These are phyloP conservation scores for Hippophae gyantsensis DNA, from an alignment of 306 rosid genomes.

Conservation along the genomic window DNA sequence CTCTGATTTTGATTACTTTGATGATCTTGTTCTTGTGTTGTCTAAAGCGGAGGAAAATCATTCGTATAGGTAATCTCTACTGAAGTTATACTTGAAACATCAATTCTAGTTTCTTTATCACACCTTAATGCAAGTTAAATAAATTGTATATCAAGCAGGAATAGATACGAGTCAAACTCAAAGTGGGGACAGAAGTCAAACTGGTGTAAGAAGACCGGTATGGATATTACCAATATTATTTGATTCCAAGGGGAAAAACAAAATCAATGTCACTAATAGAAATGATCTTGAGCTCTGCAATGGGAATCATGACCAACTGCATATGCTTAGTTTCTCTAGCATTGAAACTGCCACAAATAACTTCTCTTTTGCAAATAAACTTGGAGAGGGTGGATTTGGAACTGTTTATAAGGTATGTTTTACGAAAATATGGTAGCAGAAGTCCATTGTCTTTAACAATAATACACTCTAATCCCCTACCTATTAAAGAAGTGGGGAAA, in stretches of 20 bases:
- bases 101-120: neutral
- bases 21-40: slow-evolving; percentile 1
- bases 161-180: neutral
- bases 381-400: slow-evolving; percentile 27
- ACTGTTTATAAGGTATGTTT: slow-evolving; percentile 22
- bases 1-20: neutral
- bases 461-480: too few relatives aligned
- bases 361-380: slow-evolving; percentile 20
- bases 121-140: neutral
- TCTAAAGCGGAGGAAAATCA: slow-evolving; percentile 9
- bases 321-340: slow-evolving; percentile 16
- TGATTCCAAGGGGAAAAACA: neutral
- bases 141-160: slow-evolving; percentile 3
- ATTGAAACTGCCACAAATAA: slow-evolving; percentile 11
- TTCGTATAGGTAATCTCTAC: slow-evolving; percentile 5
- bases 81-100: neutral
- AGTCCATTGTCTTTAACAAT: too few relatives aligned
- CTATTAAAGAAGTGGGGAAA: too few relatives aligned
- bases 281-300: slow-evolving; percentile 1
- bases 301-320: slow-evolving; percentile 12
- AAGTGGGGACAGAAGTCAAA: too few relatives aligned
- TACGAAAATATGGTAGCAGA: too few relatives aligned
- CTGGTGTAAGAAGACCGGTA: neutral
- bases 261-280: neutral
- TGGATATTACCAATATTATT: neutral